phyloP scores from a whole-genome alignment of 352 stramenopile genomes.

The Phytophthora europaea region DNA sequence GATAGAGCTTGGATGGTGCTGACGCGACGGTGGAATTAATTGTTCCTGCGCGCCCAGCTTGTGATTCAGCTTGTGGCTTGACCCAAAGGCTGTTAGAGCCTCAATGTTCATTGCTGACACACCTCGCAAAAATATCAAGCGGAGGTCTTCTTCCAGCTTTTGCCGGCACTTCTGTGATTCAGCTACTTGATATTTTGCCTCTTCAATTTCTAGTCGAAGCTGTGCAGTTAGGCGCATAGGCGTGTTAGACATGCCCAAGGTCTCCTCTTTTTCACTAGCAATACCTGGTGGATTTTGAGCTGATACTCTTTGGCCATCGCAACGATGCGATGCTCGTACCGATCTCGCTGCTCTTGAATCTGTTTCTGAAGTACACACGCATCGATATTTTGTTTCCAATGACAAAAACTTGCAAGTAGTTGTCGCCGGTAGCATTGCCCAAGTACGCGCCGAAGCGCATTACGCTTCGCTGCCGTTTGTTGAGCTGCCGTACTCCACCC shows the following conservation, averaged over 20 bases:
- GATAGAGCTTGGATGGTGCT: constrained; percentile 1
- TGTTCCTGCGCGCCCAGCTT: constrained; percentile 12
- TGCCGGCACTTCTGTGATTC: constrained; percentile 53
- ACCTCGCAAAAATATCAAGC: constrained; percentile 72
- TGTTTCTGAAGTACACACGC: constrained; percentile 12
- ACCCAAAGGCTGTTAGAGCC: constrained; percentile 67
- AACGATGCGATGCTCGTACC: constrained; percentile 41
- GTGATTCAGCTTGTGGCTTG: constrained; percentile 47
- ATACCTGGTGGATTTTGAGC: constrained; percentile 53
- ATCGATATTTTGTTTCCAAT: constrained; percentile 28
- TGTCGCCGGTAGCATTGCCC: constrained; percentile 30
- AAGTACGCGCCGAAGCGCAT: constrained; percentile 13
- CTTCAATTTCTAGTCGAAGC: constrained; percentile 57
- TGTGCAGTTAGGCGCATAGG: constrained; percentile 13
- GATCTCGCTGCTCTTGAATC: constrained; percentile 42
- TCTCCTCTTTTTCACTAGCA: background rate
- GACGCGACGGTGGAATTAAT: constrained; percentile 6
- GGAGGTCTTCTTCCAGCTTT: constrained; percentile 69
- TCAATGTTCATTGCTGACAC: constrained; percentile 88
- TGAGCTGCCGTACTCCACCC: constrained; percentile 34
- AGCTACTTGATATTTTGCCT: constrained; percentile 40
- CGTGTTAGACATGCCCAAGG: background rate
- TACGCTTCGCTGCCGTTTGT: background rate
- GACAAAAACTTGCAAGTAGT: constrained; percentile 15
- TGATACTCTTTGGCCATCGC: constrained; percentile 50